Conservation (phyloP, 2,329 filamentous ascomycete species). For the Pezicula neosporulosa region DNA sequence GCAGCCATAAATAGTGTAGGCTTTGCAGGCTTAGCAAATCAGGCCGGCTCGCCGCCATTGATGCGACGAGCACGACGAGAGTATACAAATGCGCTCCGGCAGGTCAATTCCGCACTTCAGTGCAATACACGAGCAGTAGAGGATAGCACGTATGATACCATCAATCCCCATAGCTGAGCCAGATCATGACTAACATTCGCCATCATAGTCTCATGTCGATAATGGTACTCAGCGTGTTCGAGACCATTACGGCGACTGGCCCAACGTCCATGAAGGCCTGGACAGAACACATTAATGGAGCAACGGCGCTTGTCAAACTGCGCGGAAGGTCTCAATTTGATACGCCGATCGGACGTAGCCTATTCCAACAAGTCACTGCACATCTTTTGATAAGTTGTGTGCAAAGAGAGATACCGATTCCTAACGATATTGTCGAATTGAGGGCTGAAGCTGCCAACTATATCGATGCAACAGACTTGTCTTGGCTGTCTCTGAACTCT, state of each 20-base stretch:
- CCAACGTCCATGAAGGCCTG: conserved; percentile 32
- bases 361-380: conserved; percentile 51
- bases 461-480: conserved; percentile 5
- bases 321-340: conserved; percentile 43
- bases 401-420: conserved; percentile 45
- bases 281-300: conserved; percentile 49
- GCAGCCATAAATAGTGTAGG: conserved; percentile 45
- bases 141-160: conserved; percentile 37
- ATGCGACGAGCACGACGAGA: conserved; percentile 43
- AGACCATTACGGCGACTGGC: conserved; percentile 41
- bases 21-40: conserved; percentile 44
- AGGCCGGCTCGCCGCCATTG: conserved; percentile 24
- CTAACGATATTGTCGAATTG: conserved; percentile 36
- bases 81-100: conserved; percentile 43
- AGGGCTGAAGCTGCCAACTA: conserved; percentile 37
- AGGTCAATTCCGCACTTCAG: conserved; percentile 43
- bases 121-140: conserved; percentile 39
- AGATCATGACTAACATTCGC: not conserved
- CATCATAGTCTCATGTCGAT: conserved; percentile 39
- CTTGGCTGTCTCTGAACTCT: not conserved
- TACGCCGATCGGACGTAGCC: conserved; percentile 42
- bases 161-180: not conserved
- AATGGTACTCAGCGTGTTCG: conserved; percentile 47
- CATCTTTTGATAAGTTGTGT: conserved; percentile 47
- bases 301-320: conserved; percentile 42